Base-by-base conservation (phyloP, 225 moss, liverwort and hornwort genomes). In the Straminergon stramineum region DNA sequence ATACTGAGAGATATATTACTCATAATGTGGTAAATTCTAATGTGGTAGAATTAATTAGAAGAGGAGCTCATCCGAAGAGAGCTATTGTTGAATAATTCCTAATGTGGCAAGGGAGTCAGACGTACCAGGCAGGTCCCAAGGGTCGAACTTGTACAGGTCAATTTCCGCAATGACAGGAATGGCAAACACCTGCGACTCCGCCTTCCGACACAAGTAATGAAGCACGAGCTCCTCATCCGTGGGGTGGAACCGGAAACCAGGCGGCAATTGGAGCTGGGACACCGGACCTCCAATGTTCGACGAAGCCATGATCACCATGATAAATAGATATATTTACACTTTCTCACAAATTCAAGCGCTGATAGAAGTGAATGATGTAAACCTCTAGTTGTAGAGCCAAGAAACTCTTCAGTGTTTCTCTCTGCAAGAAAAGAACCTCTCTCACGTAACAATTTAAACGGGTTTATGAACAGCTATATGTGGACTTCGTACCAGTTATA, bases 101-200 rank as follows among this genome's bases (percentile, higher is more conserved):
- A 22, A 34, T 82, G 45, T 65, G 35, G 83, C 43, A 45, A 65
- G 34, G 34, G 34, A 37, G n/a, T 52, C 37, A 23, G 28, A 84
- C 69, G 60, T 95, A 97, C 97, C 99, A 75, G 99, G 99, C 52
- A 99, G 92, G 77, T 99, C 97, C 99, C 99, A 99, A 9, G 99
- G 99, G 94, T 99, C 96, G 75, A 96, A 97, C 88, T 99, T 99
- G 97, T 99, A 99, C 57, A 99, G 89, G 90, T 99, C 99, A 66
- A 99, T 93, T 86, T 99, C 99, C 19, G 99, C 99, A 78, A 99
- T 99, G 31, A 99, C 95, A 32, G 96, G 97, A 58, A 96, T 92
- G 30, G 95, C 88, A 52, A 97, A 97, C 63, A 95, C 92, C 61
- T 92, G 94, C 18, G 96, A 94, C 91, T 97, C 97, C 22, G 97